A percentile compares a stretch with the other conserved stretches of the same genome.
Conservation (phyloP, 2,329 filamentous ascomycete genomes). For the Zelopaecilomyces penicillatus region DNA sequence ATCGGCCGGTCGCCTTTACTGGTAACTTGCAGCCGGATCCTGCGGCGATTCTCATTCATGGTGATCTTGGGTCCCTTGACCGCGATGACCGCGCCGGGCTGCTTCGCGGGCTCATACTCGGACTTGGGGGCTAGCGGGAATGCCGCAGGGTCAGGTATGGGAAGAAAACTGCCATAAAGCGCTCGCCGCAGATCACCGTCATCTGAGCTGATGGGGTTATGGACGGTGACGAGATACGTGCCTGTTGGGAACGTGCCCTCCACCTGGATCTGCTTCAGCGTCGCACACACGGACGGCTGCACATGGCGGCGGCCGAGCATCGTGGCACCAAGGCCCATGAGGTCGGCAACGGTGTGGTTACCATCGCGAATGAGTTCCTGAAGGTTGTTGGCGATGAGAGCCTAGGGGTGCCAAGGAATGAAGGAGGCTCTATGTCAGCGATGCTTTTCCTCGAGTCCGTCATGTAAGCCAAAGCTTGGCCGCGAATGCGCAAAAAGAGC, state of each 20-base stretch:
- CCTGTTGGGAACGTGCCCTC: slow-evolving; percentile 88
- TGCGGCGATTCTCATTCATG: slow-evolving; percentile 65
- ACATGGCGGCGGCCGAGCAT: slow-evolving; percentile 94
- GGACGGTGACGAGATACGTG: slow-evolving; percentile 90
- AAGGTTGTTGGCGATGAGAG: slow-evolving; percentile 77
- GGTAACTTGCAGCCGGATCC: slow-evolving; percentile 67
- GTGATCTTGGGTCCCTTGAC: slow-evolving; percentile 54
- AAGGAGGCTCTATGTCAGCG: too few relatives aligned
- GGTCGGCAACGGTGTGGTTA: slow-evolving; percentile 79
- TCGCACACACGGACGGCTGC: slow-evolving; percentile 68
- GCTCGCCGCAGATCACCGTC: slow-evolving; percentile 82
- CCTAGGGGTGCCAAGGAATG: slow-evolving; percentile 32
- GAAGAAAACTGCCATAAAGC: slow-evolving; percentile 85
- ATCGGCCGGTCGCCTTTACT: slow-evolving; percentile 85
- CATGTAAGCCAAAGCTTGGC: too few relatives aligned
- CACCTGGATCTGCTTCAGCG: slow-evolving; percentile 78
- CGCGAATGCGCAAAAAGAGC: too few relatives aligned
- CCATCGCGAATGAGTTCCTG: slow-evolving; percentile 98
- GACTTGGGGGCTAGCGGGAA: slow-evolving; percentile 59
- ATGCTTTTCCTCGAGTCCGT: neutral
- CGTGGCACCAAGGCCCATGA: slow-evolving; percentile 84
- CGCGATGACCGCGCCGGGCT: slow-evolving; percentile 72
- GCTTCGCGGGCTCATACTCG: slow-evolving; percentile 58
- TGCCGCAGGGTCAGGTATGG: slow-evolving; percentile 58
- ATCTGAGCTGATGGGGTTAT: slow-evolving; percentile 77